These are phyloP conservation scores for Ascoidea tarda DNA, from an alignment of 805 yeast species.

Conservation along the genomic window DNA sequence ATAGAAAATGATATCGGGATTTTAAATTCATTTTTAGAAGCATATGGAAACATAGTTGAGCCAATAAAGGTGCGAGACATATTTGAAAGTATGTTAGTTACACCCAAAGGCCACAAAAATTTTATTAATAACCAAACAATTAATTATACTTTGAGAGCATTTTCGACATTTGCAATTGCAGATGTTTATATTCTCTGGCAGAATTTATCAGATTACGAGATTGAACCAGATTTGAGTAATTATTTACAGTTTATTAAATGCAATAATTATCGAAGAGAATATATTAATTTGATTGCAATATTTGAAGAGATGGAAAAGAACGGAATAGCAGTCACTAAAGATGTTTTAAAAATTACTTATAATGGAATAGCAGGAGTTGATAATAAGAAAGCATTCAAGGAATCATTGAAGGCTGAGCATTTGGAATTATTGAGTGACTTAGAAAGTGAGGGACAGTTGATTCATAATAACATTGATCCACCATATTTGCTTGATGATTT, in stretches of 20 bases:
- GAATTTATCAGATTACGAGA: slow-evolving; percentile 30
- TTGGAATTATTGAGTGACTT: not conserved
- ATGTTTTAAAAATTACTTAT: slow-evolving; percentile 29
- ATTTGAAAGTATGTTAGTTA: slow-evolving; percentile 40
- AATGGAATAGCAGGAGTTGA: slow-evolving; percentile 20
- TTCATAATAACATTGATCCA: no score
- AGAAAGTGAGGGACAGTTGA: not conserved
- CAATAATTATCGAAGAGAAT: slow-evolving; percentile 49
- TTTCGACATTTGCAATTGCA: slow-evolving; percentile 34
- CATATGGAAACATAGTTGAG: slow-evolving; percentile 43
- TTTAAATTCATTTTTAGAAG: slow-evolving; percentile 46
- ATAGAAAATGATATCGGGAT: slow-evolving; percentile 39
- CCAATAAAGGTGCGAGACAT: slow-evolving; percentile 39
- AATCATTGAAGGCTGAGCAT: not conserved
- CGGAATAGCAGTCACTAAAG: slow-evolving; percentile 27
- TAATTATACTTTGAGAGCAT: slow-evolving; percentile 47
- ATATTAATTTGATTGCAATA: slow-evolving; percentile 38
- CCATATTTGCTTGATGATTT: not conserved
- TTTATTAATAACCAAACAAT: slow-evolving; percentile 43
- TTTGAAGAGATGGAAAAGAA: slow-evolving; percentile 32
- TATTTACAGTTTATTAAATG: slow-evolving; percentile 51
- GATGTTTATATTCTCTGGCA: slow-evolving; percentile 50
- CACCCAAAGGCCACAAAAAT: slow-evolving; percentile 30
- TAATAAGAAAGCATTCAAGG: not conserved
- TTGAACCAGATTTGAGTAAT: slow-evolving; percentile 36